phyloP scores from a whole-genome alignment of 1,284 basidiomycete species.

The Ustilago xerochloae region DNA sequence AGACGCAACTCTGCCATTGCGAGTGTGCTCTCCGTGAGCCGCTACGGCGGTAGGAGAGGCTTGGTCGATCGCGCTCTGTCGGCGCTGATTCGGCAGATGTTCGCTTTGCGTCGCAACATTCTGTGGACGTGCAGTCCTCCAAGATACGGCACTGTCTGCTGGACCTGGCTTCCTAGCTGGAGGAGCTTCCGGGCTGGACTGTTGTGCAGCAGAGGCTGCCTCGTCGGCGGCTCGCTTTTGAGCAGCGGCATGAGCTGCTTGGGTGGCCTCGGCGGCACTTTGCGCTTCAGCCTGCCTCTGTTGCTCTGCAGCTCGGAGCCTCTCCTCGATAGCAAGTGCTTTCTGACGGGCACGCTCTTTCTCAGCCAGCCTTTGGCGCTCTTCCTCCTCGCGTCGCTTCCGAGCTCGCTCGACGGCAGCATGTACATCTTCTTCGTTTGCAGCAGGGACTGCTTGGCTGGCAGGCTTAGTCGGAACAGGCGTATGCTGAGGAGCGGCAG shows the following conservation, averaged over 20 bases:
- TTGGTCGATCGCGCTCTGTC: constrained; percentile 4
- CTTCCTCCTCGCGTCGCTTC: constrained; percentile 63
- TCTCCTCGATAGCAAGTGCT: constrained; percentile 61
- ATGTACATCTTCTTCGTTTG: constrained; percentile 53
- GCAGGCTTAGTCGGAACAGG: background rate
- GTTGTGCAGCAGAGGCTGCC: constrained; percentile 1
- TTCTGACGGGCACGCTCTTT: constrained; percentile 62
- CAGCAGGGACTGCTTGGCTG: background rate
- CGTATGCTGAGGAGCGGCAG: background rate
- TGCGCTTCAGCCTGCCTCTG: constrained; percentile 43
- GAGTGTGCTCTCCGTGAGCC: background rate
- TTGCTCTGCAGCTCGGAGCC: constrained; percentile 52
- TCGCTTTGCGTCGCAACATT: background rate
- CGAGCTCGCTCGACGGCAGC: constrained; percentile 64
- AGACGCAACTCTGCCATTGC: constrained; percentile 7
- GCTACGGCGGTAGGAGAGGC: background rate
- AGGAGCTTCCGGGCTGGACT: background rate
- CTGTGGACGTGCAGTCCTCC: constrained; percentile 31
- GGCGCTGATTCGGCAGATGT: constrained; percentile 1
- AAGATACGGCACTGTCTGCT: constrained; percentile 42
- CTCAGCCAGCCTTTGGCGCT: constrained; percentile 53
- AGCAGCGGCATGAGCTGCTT: constrained; percentile 7
- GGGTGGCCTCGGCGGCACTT: constrained; percentile 16
- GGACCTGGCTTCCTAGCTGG: constrained; percentile 24
- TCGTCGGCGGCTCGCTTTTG: background rate